phyloP scores from a whole-genome alignment of 2,329 filamentous ascomycete genomes.

The Aureobasidium namibiae region DNA sequence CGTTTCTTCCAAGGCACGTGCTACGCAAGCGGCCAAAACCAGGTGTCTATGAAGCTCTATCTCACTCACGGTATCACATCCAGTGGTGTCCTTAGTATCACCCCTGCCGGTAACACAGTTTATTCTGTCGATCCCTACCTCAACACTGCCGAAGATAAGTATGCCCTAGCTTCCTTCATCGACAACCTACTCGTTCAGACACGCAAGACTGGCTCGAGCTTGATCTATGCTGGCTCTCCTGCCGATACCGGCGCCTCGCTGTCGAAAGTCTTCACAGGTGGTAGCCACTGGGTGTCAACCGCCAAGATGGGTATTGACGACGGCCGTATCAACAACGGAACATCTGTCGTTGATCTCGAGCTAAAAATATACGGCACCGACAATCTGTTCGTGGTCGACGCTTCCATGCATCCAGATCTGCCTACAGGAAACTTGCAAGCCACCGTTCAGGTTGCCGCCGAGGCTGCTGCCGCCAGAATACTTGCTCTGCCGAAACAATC shows the following conservation, averaged over 20 bases:
- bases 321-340: conserved; percentile 43
- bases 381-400: conserved; percentile 44
- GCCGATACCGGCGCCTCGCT: conserved; percentile 19
- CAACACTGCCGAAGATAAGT: conserved; percentile 37
- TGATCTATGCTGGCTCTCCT: conserved; percentile 31
- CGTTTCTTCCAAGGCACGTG: conserved; percentile 26
- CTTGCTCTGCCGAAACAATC: neutral
- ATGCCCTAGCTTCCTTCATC: conserved; percentile 37
- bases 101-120: conserved; percentile 30
- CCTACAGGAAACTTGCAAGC: conserved; percentile 58
- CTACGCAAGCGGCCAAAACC: conserved; percentile 23
- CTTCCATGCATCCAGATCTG: conserved; percentile 58
- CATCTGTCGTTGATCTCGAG: conserved; percentile 54
- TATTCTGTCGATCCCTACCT: conserved; percentile 44
- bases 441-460: conserved; percentile 53
- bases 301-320: conserved; percentile 53
- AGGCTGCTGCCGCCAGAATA: conserved; percentile 46
- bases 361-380: conserved; percentile 48
- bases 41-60: conserved; percentile 50
- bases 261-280: conserved; percentile 11
- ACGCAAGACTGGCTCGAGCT: conserved; percentile 23
- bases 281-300: conserved; percentile 40
- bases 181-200: conserved; percentile 32
- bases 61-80: conserved; percentile 48
- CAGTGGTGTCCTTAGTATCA: conserved; percentile 34